Conservation (phyloP, 768 basidiomycete species). For the Rhodosporidiobolus odoratus region DNA sequence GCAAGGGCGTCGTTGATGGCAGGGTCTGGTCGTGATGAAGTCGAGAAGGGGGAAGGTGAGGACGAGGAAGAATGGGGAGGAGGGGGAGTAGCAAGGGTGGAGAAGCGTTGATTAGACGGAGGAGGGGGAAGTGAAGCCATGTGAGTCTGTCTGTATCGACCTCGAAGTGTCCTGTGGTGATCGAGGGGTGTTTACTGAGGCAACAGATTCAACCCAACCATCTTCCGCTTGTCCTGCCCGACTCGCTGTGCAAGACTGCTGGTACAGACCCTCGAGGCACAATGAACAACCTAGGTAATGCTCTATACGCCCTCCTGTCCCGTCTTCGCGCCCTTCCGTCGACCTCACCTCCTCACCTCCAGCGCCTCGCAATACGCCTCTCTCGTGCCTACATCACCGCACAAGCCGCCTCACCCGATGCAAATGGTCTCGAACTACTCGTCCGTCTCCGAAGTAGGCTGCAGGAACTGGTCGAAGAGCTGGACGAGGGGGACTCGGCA, state of each 20-base stretch:
- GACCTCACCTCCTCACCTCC: not conserved
- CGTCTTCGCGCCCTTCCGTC: not conserved
- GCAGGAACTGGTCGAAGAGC: not conserved
- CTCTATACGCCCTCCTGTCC: not conserved
- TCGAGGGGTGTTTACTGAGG: not conserved
- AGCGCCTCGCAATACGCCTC: not conserved
- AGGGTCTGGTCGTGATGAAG: not conserved
- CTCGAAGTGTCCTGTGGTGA: not conserved
- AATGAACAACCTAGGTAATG: not conserved
- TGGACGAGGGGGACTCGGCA: not conserved
- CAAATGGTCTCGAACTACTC: not conserved
- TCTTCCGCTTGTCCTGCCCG: too few relatives aligned
- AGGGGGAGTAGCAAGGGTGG: not conserved
- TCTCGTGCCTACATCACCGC: not conserved
- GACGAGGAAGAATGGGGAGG: not conserved
- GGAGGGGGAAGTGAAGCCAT: not conserved
- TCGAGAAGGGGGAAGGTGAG: not conserved
- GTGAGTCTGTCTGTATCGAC: not conserved
- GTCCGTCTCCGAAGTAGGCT: not conserved
- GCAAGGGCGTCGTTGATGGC: constrained; percentile 16
- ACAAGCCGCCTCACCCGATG: too few relatives aligned
- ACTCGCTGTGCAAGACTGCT: too few relatives aligned
- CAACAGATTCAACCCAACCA: too few relatives aligned
- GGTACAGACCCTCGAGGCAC: not conserved
- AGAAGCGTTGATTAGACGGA: not conserved